Conservation (phyloP, 768 basidiomycete species). For the Daedaleopsis nitida region DNA sequence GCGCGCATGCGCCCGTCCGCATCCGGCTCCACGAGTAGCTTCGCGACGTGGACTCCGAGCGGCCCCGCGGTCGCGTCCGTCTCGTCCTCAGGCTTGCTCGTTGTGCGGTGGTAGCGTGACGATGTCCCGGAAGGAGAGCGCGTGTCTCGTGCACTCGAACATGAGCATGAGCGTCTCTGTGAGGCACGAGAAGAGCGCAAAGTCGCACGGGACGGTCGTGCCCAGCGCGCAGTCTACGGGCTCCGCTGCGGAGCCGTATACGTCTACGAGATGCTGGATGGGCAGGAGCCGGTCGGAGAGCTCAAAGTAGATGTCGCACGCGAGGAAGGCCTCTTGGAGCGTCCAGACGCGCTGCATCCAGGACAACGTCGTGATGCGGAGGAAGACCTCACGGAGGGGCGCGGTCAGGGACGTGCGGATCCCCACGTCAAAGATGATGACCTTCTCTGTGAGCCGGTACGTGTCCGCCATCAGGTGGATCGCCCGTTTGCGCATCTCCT, state of each 20-base stretch:
- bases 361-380: background rate
- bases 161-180: background rate
- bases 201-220: background rate
- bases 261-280: background rate
- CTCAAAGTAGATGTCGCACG: constrained; percentile 1
- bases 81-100: constrained; percentile 4
- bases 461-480: constrained; percentile 8
- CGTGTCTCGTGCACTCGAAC: background rate
- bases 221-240: no score
- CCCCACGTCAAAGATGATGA: constrained; percentile 3
- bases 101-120: background rate
- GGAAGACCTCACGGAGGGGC: background rate
- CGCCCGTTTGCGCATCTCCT: background rate
- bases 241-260: background rate
- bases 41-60: background rate
- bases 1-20: background rate
- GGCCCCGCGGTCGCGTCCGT: background rate
- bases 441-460: background rate
- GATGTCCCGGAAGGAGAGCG: background rate
- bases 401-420: background rate
- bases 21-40: background rate
- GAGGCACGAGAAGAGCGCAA: background rate
- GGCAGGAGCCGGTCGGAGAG: background rate
- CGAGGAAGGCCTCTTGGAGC: constrained; percentile 3
- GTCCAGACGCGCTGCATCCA: constrained; percentile 5